These are phyloP conservation scores for Ceratocystis albifundus DNA, from an alignment of 2,329 filamentous ascomycete genomes.

Conservation along the genomic window DNA sequence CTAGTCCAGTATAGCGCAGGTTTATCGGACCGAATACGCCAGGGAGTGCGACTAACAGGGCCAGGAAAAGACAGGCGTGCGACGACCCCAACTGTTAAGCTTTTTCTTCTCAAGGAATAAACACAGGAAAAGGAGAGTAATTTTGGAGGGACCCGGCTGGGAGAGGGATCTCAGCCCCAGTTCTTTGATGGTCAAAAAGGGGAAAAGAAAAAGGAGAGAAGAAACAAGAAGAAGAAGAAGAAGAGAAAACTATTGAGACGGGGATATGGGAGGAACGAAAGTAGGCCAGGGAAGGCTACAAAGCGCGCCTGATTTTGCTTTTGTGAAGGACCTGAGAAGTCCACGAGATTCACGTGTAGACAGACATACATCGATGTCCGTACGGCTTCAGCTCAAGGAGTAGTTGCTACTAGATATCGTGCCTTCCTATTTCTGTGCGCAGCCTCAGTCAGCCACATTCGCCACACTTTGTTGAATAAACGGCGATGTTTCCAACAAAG, in stretches of 20 bases:
- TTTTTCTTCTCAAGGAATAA: not conserved
- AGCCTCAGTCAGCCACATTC: not conserved
- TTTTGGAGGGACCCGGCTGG: not conserved
- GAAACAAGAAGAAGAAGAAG: not conserved
- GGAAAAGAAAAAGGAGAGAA: not conserved
- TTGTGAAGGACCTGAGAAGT: too few species aligned
- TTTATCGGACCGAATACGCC: constrained; percentile 5
- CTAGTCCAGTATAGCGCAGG: not conserved
- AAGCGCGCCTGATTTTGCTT: too few species aligned
- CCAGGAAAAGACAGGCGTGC: not conserved
- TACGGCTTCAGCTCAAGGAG: not conserved
- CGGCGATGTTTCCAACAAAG: too few species aligned
- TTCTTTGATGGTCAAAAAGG: not conserved
- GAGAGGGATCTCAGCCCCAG: not conserved
- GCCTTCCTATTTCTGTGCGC: not conserved
- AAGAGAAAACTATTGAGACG: not conserved
- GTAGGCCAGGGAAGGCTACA: not conserved
- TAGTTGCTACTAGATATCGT: not conserved
- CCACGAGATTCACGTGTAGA: too few species aligned
- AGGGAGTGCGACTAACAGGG: not conserved
- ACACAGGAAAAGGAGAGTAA: not conserved
- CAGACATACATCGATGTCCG: too few species aligned
- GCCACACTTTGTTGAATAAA: not conserved
- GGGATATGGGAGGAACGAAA: not conserved
- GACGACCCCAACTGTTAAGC: not conserved